phyloP scores from a whole-genome alignment of 2,329 filamentous ascomycete species.

The Sordariomycetes sp. region DNA sequence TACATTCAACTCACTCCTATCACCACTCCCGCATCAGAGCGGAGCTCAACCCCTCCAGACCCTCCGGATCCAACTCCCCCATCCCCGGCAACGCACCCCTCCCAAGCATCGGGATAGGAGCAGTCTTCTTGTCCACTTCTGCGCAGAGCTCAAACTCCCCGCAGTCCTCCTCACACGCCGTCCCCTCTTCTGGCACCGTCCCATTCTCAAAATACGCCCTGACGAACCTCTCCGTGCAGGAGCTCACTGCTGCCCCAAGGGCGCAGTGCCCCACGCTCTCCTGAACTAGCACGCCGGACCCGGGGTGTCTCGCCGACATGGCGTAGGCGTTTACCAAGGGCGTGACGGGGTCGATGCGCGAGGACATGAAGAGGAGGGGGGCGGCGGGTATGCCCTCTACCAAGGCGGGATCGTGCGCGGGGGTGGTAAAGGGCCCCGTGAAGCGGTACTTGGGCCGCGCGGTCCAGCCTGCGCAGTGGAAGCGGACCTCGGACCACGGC shows the following conservation, averaged over 20 bases:
- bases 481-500: constrained; percentile 19
- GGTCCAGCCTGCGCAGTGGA: constrained; percentile 24
- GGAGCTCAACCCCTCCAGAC: background rate
- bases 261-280: constrained; percentile 16
- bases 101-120: background rate
- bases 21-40: background rate
- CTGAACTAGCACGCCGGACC: constrained; percentile 15
- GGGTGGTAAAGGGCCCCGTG: constrained; percentile 18
- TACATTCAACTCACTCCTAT: background rate
- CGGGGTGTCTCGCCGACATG: constrained; percentile 14
- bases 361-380: constrained; percentile 29
- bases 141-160: constrained; percentile 6
- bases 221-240: constrained; percentile 10
- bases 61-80: background rate
- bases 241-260: constrained; percentile 6
- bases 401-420: constrained; percentile 10
- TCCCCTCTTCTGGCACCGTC: constrained; percentile 12
- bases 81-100: background rate
- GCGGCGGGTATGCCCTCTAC: constrained; percentile 19
- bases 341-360: constrained; percentile 30
- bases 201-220: constrained; percentile 17
- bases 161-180: constrained; percentile 9
- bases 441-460: constrained; percentile 26
- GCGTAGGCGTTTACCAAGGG: constrained; percentile 22
- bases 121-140: background rate